Evolutionary conservation across 148 eudicot genomes (phyloP).

Genomic region (Vaccinium macrocarpon): DNA sequence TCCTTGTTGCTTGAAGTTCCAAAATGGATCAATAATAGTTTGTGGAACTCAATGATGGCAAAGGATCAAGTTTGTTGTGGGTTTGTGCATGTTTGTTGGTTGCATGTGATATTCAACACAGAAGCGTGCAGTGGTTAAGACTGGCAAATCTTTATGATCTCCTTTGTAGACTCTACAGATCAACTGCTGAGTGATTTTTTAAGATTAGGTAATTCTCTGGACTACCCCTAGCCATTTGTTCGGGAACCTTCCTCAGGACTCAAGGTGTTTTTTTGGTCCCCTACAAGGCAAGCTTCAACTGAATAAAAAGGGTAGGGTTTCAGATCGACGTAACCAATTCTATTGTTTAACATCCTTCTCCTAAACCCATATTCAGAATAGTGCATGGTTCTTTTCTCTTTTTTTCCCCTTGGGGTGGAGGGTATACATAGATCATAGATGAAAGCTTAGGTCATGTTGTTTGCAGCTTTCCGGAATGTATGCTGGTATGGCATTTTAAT

Average conservation of each 20-base stretch:
- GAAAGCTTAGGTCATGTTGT: not conserved
- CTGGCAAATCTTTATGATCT: not conserved
- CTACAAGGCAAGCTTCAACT: not conserved
- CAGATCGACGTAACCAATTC: not conserved
- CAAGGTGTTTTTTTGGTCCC: not conserved
- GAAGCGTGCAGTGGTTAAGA: not conserved
- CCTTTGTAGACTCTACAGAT: not conserved
- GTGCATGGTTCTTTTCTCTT: not conserved
- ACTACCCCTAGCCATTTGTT: not conserved
- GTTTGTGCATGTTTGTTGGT: not conserved
- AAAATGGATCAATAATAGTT: not conserved
- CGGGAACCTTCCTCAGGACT: not conserved
- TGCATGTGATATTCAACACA: not conserved
- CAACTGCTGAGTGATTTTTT: not conserved
- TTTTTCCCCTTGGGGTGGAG: not conserved
- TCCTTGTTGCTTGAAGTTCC: slow-evolving; percentile 8
- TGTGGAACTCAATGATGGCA: not conserved
- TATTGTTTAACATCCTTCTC: slow-evolving; percentile 12
- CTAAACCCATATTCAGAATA: not conserved
- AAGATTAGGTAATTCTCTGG: not conserved
- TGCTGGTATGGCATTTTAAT: not conserved
- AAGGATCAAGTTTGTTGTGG: not conserved
- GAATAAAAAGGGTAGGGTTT: not conserved
- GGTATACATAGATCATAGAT: not conserved
- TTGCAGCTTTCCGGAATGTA: not conserved